phyloP scores from a whole-genome alignment of 768 basidiomycete species.

The Naganishia friedmannii region DNA sequence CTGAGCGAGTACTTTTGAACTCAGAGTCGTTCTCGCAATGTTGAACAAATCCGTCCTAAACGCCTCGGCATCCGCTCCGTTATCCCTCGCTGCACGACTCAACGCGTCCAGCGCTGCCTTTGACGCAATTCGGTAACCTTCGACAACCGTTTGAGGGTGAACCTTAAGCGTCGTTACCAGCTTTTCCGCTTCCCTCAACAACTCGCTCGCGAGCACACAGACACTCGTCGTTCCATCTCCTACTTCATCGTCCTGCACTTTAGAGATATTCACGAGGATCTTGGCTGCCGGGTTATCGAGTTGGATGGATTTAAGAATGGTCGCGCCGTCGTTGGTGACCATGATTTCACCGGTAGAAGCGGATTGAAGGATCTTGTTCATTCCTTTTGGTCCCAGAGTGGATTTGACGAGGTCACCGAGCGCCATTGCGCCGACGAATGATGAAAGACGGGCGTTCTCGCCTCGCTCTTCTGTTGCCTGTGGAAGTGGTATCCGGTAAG shows the following conservation, averaged over 20 bases:
- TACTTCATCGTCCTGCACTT: slow-evolving; percentile 99
- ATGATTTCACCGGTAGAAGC: slow-evolving; percentile 84
- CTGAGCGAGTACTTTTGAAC: slow-evolving; percentile 91
- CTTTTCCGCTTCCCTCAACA: slow-evolving; percentile 92
- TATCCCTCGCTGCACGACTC: slow-evolving; percentile 75
- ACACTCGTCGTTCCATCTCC: slow-evolving; percentile 72
- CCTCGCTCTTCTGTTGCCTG: slow-evolving; percentile 76
- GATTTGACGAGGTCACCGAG: slow-evolving; percentile 98
- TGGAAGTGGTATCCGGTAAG: neutral
- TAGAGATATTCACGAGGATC: slow-evolving; percentile 98
- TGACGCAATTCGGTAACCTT: slow-evolving; percentile 92
- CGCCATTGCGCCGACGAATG: slow-evolving; percentile 94
- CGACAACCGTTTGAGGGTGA: slow-evolving; percentile 96
- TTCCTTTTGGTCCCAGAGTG: slow-evolving; percentile 96
- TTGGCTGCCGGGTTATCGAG: slow-evolving; percentile 98
- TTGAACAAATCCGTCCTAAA: slow-evolving; percentile 92
- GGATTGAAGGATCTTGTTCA: slow-evolving; percentile 94
- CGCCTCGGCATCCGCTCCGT: slow-evolving; percentile 68
- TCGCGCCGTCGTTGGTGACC: slow-evolving; percentile 98
- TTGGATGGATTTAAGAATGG: slow-evolving; percentile 93
- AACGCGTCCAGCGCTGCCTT: slow-evolving; percentile 77
- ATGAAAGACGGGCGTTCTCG: slow-evolving; percentile 95
- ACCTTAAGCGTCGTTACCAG: slow-evolving; percentile 78
- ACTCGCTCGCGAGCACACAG: slow-evolving; percentile 84
- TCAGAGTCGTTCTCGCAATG: slow-evolving; percentile 91